Evolutionary conservation across 805 yeast genomes (phyloP), one percentile per base, ranked within the genome.

Genomic region (Candida hungchunana): DNA sequence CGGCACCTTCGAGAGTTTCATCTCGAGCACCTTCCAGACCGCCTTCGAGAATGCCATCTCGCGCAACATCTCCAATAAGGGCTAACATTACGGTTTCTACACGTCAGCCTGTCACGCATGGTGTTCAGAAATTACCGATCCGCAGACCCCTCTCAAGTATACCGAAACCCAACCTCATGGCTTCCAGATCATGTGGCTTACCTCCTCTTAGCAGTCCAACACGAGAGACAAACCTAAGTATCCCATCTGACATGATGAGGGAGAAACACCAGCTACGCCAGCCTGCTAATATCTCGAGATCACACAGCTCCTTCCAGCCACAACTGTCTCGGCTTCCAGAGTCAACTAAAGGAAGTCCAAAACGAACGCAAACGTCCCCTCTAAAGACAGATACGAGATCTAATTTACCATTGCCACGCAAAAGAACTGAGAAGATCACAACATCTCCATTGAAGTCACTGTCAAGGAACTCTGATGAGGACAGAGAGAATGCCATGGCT

Each of bases 361-460:
- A 31, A 26, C 44, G 48, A 32, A 18, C 24, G 0, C 36, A 29
- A 15, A 18, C 40, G 12, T 42, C 48, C 4, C 55, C 56, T 5
- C 29, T 50, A 30, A 47, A 32, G 32, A 18, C 39, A 5, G 42
- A 45, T 4, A 26, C 39, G 6, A 36, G 26, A 8, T 39, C 43
- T 8, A 51, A 47, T 20, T 17, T 32, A 11, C 37, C 39, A 7
- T 28, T 30, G 18, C 43, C 25, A 11, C 28, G n/a, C 26, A 20
- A 16, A 26, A 34, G 37, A 16, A 11, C 17, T 2, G 41, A 35
- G n/a, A 50, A 37, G 22, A 40, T 53, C 8, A 32, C 37, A 7
- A 54, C 59, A 1, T 54, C 57, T 2, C 59, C 59, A 1, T 48
- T 54, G 34, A 53, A 47, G 23, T 51, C 57, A 2, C 22, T 54